A percentile compares a stretch with the other conserved stretches of the same genome.
Evolutionary conservation across 2,329 filamentous ascomycete genomes (phyloP).

Genomic region (Onygena corvina): DNA sequence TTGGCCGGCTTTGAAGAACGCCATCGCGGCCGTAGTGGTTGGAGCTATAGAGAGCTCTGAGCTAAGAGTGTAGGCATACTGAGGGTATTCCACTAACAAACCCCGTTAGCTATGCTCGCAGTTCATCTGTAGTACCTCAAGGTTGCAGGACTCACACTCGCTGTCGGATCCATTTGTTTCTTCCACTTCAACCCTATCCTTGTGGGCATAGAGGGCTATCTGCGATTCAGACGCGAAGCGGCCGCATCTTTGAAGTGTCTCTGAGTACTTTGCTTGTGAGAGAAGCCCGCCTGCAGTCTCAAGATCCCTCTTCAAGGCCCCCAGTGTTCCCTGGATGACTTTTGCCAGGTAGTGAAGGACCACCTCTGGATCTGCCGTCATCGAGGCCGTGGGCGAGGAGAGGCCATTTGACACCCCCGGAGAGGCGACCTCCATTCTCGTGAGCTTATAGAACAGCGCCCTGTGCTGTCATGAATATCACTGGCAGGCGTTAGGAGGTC

Average conservation of each 20-base stretch:
- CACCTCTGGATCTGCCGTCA: constrained; percentile 50
- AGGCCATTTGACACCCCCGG: constrained; percentile 18
- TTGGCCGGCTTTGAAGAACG: constrained; percentile 77
- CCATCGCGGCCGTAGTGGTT: constrained; percentile 67
- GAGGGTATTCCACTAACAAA: constrained; percentile 21
- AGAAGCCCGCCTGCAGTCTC: constrained; percentile 72
- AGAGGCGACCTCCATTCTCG: constrained; percentile 19
- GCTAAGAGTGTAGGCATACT: constrained; percentile 66
- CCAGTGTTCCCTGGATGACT: constrained; percentile 61
- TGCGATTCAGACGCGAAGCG: constrained; percentile 84
- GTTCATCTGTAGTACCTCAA: neutral
- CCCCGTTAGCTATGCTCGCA: neutral
- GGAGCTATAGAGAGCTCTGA: constrained; percentile 65
- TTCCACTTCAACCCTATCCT: constrained; percentile 41
- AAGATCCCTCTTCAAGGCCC: constrained; percentile 65
- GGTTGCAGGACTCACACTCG: constrained; percentile 26
- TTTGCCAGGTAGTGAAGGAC: constrained; percentile 61
- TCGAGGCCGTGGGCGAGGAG: constrained; percentile 10
- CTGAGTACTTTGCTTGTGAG: constrained; percentile 55
- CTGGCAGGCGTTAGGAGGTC: constrained; percentile 11
- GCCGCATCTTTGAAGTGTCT: constrained; percentile 76
- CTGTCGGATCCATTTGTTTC: constrained; percentile 30
- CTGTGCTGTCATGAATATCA: constrained; percentile 25
- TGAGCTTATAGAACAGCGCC: constrained; percentile 18
- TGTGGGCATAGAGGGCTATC: constrained; percentile 80